Evolutionary conservation across 495 filamentous ascomycete genomes (phyloP), one percentile per base, ranked within the genome.

Genomic region (Daldinia decipiens): DNA sequence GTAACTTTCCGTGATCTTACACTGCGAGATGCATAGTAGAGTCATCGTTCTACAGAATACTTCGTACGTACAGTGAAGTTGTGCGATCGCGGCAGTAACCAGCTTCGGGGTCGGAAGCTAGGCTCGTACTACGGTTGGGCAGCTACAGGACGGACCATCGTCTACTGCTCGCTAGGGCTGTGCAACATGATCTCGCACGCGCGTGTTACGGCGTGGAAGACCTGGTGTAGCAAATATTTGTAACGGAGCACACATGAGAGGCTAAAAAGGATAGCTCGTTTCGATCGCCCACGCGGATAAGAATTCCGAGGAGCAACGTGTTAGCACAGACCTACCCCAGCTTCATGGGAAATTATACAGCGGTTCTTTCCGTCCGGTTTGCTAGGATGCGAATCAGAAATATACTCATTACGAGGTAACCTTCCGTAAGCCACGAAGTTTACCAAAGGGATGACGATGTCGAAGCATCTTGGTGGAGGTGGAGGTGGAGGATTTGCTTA

Each of bases 181-280:
- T 62, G 62, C 54, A 40, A 65, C 62, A 47, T 52, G 68, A 70
- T 70, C 68, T 65, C 54, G 57, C 52, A 51, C 61, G 58, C 9
- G 5, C 43, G 67, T 65, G 29, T 53, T 34, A 61, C 56, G 31
- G 32, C 51, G 36, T 54, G 27, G 51, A 36, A 56, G 34, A 21
- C 12, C 24, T 29, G 9, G 21, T 31, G 59, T 52, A 52, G 17
- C 59, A 32, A 32, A 29, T 45, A 62, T 26, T 15, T 53, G 27
- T 31, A 31, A 53, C 29, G n/a, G 2, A 57, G 31, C 17, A 36
- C 53, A 53, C 12, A 53, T 1, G 13, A 52, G 47, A 29, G 50
- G 12, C 50, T 52, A 52, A 52, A 24, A 47, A 47, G 43, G 43
- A 24, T 47, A 21, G 21, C 7, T 47, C 43, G 21, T 47, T 47